A percentile compares a stretch with the other conserved stretches of the same genome.
Evolutionary conservation across 306 rosid genomes (phyloP).

Genomic region (Prunus padus): DNA sequence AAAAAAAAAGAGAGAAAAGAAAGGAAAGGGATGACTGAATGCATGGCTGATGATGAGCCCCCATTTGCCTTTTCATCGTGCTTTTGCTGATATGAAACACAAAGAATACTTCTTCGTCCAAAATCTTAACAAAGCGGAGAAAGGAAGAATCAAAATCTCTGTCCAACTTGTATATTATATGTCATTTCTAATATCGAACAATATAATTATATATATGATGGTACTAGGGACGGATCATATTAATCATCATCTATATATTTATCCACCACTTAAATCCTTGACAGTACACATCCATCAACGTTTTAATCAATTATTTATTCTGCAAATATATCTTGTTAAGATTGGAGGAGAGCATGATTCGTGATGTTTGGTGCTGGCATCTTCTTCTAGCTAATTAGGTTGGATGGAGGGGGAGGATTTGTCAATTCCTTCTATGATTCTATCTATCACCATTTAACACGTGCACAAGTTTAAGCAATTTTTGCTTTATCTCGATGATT

Average conservation of each 20-base stretch:
- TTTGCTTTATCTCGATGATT: no score
- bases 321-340: neutral
- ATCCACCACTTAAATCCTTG: conserved; percentile 1
- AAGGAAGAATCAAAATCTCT: conserved; percentile 8
- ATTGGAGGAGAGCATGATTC: no score
- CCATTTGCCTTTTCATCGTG: conserved; percentile 3
- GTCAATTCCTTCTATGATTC: no score
- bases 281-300: no score
- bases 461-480: no score
- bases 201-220: neutral
- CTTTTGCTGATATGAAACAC: conserved; percentile 32
- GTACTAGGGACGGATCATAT: no score
- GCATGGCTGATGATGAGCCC: neutral
- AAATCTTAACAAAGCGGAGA: conserved; percentile 16
- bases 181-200: conserved; percentile 24
- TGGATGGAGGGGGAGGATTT: no score
- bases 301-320: neutral
- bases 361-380: neutral
- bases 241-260: neutral
- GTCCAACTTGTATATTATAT: neutral
- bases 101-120: conserved; percentile 20
- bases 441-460: no score
- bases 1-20: no score
- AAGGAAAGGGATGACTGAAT: neutral
- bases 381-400: neutral